These are phyloP conservation scores for Mycena vulgaris DNA, from an alignment of 768 basidiomycete species.

Conservation along the genomic window DNA sequence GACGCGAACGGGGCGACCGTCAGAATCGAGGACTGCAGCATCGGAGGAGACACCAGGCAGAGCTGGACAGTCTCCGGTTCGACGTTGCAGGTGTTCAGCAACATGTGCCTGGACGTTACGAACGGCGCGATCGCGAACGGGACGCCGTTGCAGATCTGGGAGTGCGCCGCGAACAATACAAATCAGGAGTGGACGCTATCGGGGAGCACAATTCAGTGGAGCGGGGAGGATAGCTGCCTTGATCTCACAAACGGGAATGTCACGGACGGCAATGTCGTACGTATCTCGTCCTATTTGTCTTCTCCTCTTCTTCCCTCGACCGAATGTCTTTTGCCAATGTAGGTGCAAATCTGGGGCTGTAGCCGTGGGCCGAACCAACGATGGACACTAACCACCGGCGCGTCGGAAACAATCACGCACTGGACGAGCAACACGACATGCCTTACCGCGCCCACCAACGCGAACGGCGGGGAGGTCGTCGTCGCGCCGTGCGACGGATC, in stretches of 20 bases:
- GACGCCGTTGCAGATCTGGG: not conserved
- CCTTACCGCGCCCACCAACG: no score
- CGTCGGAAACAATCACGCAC: not conserved
- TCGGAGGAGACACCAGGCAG: conserved; percentile 38
- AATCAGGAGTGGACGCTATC: not conserved
- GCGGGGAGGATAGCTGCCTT: not conserved
- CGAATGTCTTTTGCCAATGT: not conserved
- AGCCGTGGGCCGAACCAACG: conserved; percentile 15
- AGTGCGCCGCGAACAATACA: not conserved
- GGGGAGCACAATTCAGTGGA: not conserved
- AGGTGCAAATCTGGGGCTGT: conserved; percentile 23
- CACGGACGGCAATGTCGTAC: conserved; percentile 33
- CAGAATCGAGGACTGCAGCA: conserved; percentile 29
- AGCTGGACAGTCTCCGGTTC: conserved; percentile 39
- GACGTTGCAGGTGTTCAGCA: conserved; percentile 33
- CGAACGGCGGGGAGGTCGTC: conserved; percentile 40
- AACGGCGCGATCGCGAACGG: not conserved
- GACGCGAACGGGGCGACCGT: conserved; percentile 44
- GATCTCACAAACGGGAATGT: conserved; percentile 30
- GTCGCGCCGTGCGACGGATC: conserved; percentile 40
- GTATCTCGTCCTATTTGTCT: not conserved
- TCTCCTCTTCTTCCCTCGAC: not conserved
- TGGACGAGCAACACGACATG: conserved; percentile 7
- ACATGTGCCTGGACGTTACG: conserved; percentile 41
- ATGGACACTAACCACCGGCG: conserved; percentile 23